Evolutionary conservation across 306 rosid species (phyloP), one percentile per base, ranked within the genome.

Genomic region (Casuarina cunninghamiana): DNA sequence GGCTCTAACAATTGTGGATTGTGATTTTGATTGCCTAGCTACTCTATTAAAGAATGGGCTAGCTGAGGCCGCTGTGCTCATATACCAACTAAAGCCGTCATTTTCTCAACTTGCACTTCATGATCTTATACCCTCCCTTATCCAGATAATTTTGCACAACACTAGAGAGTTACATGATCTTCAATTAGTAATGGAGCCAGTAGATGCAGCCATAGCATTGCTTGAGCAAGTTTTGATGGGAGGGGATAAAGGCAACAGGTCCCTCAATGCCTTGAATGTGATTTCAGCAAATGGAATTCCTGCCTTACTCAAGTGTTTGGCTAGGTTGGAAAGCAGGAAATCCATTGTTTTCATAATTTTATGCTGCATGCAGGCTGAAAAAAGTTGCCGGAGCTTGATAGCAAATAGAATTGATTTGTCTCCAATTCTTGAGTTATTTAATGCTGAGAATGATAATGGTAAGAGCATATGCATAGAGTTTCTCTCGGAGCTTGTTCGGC

Each of bases 21-120:
- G 97, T 42, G 98, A 95, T 82, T 91, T 92, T 69, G 95, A 88
- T 82, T 92, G 96, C 80, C 78, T 95, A 78, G 95, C 97, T 82
- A 58, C 88, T 86, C 76, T 95, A 60, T 83, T 95, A 16, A 92
- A 87, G 83, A 89, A 87, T 76, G 98, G 97, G 17, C 83, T 95
- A 74, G 77, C 86, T 44, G 97, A 92, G 85, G 97, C 96, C 82
- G 86, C 91, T 62, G 80, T 95, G 79, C 96, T 95, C 73, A 86
- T 95, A 77, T 95, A 82, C 84, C 97, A 88, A 84, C 63, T 95
- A 73, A 86, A 86, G 86, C 97, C 98, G 9, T 78, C 80, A 65
- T 91, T 74, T 78, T 86, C 87, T 76, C 93, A 87, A 82, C 89
- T 95, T 72, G 82, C 90, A 5, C 84, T 79, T 13, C 95, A 92